Base-by-base conservation (phyloP, 352 stramenopile genomes). In the Aphanomyces stellatus region DNA sequence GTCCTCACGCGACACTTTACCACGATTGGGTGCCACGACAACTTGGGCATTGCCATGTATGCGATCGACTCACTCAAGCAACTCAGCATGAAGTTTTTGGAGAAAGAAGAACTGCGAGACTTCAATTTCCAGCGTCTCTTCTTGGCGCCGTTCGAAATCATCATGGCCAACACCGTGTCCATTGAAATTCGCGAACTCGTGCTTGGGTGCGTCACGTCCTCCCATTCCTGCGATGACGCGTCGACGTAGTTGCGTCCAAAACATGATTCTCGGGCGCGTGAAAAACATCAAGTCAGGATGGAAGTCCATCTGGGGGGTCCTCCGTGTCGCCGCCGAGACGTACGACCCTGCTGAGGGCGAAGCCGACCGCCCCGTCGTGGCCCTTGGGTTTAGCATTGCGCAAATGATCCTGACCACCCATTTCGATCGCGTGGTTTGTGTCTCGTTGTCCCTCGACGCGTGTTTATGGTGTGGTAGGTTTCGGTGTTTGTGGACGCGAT, bases 81-180 rank as follows among this genome's bases (percentile, higher is more conserved):
- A 78, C 81, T 99, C n/a, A 99, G 96, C 65, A 96, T 99, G 74
- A 99, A 99, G 74, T 99, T 99, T 74, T 78, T 99, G 1, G 95
- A 99, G 70, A 98, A 98, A 68, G 88, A 97, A 27, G 98, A 99
- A 70, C 83, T 99, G 10, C 91, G 92, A 48, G 95, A 98, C 68
- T 99, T 99, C 71, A 98, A 99, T 77, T 99, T 99, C 72, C 98
- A 99, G 77, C 78, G 96, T 13, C 75, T 99, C 31, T 99, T 99
- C 75, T 84, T 99, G 31, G 87, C 90, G 49, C 97, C 98, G 19
- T 99, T 99, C 72, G 90, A 97, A 72, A 78, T 93, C 13, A 96
- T 98, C 63, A 97, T 98, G 74, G 79, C 82, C 4, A 90, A 90
- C 63, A 86, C 82, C 6, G 81, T 79, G 34, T 88, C 79, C 30